Base-by-base conservation (phyloP, 306 rosid genomes). In the Lablab purpureus region DNA sequence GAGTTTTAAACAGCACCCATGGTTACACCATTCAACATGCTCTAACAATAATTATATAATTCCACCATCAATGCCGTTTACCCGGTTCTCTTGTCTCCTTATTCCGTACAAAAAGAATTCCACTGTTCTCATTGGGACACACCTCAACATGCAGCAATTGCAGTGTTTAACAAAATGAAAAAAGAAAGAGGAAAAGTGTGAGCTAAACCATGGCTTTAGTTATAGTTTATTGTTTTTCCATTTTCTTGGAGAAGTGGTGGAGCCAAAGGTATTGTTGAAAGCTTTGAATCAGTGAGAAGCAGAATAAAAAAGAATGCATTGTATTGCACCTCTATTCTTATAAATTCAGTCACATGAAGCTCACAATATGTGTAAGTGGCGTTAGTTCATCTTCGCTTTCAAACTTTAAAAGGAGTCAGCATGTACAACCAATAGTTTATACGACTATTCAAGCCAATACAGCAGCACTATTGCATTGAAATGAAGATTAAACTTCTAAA, bases 81-180 rank as follows among this genome's bases (percentile, higher is more conserved):
- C 70, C 46, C 63, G 89, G 85, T 74, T 59, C 62, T 59, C 77
- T 84, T 88, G 94, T 87, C 89, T 76, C 87, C 80, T 43, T 25
- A 46, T 32, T 71, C 80, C 73, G 75, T 82, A 76, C 85, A 69
- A 58, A 65, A 65, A 50, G 10, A 51, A 47, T 79, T 51, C 66
- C 52, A 67, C 56, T 67, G 46, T 56, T 63, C 64, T 11, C 51
- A 30, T 64, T 72, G 75, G 73, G 74, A 6, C 74, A 76, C 56
- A 67, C 25, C 67, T 68, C 58, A 64, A 75, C 46, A 17, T 72
- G 54, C 19, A 43, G 55, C 8, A 0, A 34, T 49, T 72, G 34
- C n/a, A 37, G 9, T 7, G 21, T 72, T 40, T 60, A 22, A 41
- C n/a, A 41, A 51, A 27, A 25, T 25, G 60, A 66, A 11, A 73